Percentiles rank a stretch among this genome's conserved stretches.
Conservation (phyloP, 441 rosid species). For the Gossypium davidsonii region DNA sequence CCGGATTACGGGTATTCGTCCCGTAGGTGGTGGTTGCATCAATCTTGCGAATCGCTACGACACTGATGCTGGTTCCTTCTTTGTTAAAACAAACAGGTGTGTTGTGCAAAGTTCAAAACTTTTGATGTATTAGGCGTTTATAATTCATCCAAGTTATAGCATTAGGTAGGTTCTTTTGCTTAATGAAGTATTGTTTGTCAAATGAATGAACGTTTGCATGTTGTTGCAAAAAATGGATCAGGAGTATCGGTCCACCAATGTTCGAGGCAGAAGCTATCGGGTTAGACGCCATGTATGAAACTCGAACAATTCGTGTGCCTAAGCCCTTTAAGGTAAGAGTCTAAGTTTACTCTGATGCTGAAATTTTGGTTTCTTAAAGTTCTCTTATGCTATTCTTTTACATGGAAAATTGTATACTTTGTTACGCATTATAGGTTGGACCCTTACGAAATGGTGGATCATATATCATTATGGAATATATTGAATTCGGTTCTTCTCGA, state of each 20-base stretch:
- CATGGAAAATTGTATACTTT: neutral
- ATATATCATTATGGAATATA: slow-evolving; percentile 78
- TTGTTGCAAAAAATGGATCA: slow-evolving; percentile 24
- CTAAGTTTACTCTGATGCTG: neutral
- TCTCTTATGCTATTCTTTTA: neutral
- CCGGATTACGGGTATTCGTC: slow-evolving; percentile 51
- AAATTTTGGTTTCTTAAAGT: neutral
- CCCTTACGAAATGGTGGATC: slow-evolving; percentile 72
- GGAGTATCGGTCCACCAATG: slow-evolving; percentile 79
- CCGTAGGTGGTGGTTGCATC: slow-evolving; percentile 90
- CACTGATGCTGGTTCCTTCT: slow-evolving; percentile 75
- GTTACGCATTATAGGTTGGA: slow-evolving; percentile 48
- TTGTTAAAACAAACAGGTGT: slow-evolving; percentile 82
- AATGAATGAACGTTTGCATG: slow-evolving; percentile 7
- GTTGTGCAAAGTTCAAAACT: neutral
- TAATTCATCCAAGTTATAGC: neutral
- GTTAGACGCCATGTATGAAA: slow-evolving; percentile 75
- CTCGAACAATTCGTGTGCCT: slow-evolving; percentile 67
- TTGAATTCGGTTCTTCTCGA: slow-evolving; percentile 71
- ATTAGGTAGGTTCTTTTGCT: neutral
- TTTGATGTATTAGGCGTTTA: neutral
- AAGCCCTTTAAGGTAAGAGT: slow-evolving; percentile 64
- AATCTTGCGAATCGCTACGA: slow-evolving; percentile 68
- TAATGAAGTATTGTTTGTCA: neutral
- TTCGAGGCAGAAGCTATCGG: slow-evolving; percentile 91